phyloP scores from a whole-genome alignment of 768 basidiomycete species.

The Rhodotorula toruloides region DNA sequence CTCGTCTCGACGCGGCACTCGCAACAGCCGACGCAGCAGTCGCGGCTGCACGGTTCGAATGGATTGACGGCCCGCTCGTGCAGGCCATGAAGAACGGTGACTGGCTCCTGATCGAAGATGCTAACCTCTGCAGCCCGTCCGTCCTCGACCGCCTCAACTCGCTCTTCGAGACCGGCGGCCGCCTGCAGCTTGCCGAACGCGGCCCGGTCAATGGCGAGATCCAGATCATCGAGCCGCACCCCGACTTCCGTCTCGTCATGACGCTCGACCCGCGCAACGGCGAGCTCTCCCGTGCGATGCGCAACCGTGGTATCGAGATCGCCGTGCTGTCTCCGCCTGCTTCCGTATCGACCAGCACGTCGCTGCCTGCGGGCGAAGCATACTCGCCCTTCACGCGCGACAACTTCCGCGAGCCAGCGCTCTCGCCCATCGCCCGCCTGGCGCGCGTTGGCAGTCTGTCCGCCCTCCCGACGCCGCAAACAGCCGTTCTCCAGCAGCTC shows the following conservation, averaged over 20 bases:
- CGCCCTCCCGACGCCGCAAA: background rate
- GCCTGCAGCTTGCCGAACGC: conserved; percentile 77
- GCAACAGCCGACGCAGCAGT: background rate
- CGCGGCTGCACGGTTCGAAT: conserved; percentile 66
- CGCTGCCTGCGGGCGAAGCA: too few species aligned
- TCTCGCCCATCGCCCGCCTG: conserved; percentile 8
- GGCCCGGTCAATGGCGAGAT: conserved; percentile 73
- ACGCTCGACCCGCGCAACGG: conserved; percentile 82
- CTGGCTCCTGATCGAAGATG: conserved; percentile 86
- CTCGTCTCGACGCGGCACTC: conserved; percentile 6
- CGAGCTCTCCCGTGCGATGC: conserved; percentile 95
- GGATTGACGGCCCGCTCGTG: conserved; percentile 90
- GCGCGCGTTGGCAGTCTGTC: background rate
- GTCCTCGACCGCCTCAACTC: conserved; percentile 95
- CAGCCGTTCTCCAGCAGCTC: conserved; percentile 12
- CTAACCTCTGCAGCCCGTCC: conserved; percentile 90
- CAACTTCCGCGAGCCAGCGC: conserved; percentile 21
- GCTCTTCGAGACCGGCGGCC: conserved; percentile 80
- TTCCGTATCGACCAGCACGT: background rate
- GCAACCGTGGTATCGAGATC: conserved; percentile 90
- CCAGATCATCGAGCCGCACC: conserved; percentile 72
- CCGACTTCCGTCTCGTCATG: conserved; percentile 89
- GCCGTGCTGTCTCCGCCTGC: conserved; percentile 47
- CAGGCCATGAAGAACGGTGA: conserved; percentile 76
- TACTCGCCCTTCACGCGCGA: conserved; percentile 3